Percentiles rank a stretch among this genome's conserved stretches.
phyloP scores from a whole-genome alignment of 768 basidiomycete genomes.

The Cyathus striatus region DNA sequence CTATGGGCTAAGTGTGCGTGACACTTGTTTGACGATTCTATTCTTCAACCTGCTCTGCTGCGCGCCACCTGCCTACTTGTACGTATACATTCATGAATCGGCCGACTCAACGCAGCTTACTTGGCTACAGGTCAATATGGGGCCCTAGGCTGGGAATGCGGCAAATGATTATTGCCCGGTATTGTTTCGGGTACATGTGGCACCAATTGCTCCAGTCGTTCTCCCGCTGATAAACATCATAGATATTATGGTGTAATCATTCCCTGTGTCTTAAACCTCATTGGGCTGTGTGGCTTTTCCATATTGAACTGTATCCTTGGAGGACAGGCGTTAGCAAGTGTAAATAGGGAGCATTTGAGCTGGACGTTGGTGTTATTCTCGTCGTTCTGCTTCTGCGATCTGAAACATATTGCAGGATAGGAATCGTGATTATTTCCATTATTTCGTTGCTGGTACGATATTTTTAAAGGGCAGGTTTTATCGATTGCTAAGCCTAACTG shows the following conservation, averaged over 20 bases:
- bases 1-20: conserved; percentile 56
- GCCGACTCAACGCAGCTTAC: neutral
- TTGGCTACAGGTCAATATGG: conserved; percentile 47
- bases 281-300: conserved; percentile 63
- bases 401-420: conserved; percentile 45
- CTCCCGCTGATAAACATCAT: conserved; percentile 7
- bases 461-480: too few relatives aligned
- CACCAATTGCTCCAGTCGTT: neutral
- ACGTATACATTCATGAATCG: conserved; percentile 4
- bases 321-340: conserved; percentile 46
- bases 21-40: conserved; percentile 59
- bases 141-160: conserved; percentile 83
- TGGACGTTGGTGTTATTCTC: conserved; percentile 32
- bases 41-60: conserved; percentile 65
- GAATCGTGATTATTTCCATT: conserved; percentile 73
- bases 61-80: conserved; percentile 60
- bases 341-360: conserved; percentile 31
- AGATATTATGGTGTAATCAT: conserved; percentile 64
- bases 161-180: conserved; percentile 71
- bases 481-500: neutral
- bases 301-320: conserved; percentile 71
- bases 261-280: conserved; percentile 56
- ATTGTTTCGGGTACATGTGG: conserved; percentile 31
- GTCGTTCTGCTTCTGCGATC: neutral
- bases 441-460: conserved; percentile 59